phyloP scores from a whole-genome alignment of 192 early-diverging fungal genomes.

The Dispira simplex region DNA sequence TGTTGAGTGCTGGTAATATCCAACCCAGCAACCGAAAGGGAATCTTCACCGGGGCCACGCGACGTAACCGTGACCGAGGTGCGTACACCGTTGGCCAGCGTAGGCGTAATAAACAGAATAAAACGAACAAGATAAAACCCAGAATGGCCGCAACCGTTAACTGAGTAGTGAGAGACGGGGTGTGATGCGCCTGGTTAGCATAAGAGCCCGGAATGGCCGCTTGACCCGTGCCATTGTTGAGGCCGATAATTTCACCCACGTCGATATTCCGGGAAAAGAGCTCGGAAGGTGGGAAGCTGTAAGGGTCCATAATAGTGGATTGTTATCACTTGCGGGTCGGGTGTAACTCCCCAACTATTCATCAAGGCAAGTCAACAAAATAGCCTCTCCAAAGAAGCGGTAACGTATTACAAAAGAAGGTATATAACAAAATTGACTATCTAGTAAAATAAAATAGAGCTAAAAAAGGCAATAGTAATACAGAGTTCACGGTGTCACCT shows the following conservation, averaged over 20 bases:
- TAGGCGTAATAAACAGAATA: conserved; percentile 26
- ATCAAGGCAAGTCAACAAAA: too few species aligned
- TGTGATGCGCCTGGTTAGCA: neutral
- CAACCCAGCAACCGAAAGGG: conserved; percentile 27
- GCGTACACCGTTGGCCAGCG: conserved; percentile 31
- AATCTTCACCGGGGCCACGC: conserved; percentile 23
- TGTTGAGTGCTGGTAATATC: conserved; percentile 24
- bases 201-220: conserved; percentile 1
- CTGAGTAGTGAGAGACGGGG: conserved; percentile 16
- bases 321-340: too few species aligned
- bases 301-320: too few species aligned
- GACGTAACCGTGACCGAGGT: conserved; percentile 26
- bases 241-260: conserved; percentile 8
- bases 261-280: conserved; percentile 1
- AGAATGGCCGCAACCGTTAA: conserved; percentile 24
- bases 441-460: too few species aligned
- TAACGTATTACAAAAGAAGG: too few species aligned
- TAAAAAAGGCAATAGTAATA: too few species aligned
- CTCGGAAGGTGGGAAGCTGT: too few species aligned
- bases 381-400: too few species aligned
- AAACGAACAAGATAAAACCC: conserved; percentile 18
- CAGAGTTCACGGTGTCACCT: too few species aligned
- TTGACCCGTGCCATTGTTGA: conserved; percentile 6
- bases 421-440: too few species aligned
- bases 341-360: too few species aligned